These are phyloP conservation scores for Calcarisporium arbuscula DNA, from an alignment of 2,329 filamentous ascomycete genomes.

Conservation along the genomic window DNA sequence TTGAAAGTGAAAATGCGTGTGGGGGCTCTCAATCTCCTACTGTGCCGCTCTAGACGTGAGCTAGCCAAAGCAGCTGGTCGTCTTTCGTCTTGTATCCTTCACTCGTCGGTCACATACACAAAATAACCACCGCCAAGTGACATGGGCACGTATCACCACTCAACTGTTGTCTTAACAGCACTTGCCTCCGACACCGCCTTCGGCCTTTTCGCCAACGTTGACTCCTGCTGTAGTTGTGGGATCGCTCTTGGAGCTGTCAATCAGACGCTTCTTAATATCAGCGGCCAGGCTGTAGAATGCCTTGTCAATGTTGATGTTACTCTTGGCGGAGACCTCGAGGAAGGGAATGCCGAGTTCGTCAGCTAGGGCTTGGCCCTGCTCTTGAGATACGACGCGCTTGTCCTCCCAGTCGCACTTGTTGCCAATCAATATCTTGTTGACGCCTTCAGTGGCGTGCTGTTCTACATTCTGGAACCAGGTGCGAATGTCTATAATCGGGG, in stretches of 20 bases:
- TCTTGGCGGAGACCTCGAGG: slow-evolving; percentile 97
- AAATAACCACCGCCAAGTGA: too few relatives aligned
- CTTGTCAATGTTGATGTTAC: slow-evolving; percentile 99
- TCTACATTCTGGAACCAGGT: slow-evolving; percentile 99
- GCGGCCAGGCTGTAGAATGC: slow-evolving; percentile 92
- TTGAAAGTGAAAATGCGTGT: too few relatives aligned
- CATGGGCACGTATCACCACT: too few relatives aligned
- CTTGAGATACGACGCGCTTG: slow-evolving; percentile 89
- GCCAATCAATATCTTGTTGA: slow-evolving; percentile 99
- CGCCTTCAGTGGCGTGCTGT: slow-evolving; percentile 95
- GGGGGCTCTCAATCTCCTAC: too few relatives aligned
- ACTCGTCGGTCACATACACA: neutral
- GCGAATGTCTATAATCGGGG: slow-evolving; percentile 68
- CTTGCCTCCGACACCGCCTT: slow-evolving; percentile 54
- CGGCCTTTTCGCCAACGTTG: slow-evolving; percentile 60
- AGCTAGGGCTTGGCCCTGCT: slow-evolving; percentile 87
- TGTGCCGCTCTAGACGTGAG: too few relatives aligned
- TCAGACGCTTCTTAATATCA: slow-evolving; percentile 97
- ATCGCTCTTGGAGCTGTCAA: slow-evolving; percentile 81
- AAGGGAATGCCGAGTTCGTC: slow-evolving; percentile 97
- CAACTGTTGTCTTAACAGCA: slow-evolving; percentile 61
- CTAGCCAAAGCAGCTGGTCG: slow-evolving; percentile 5
- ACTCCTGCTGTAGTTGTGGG: slow-evolving; percentile 53
- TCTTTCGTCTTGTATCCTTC: slow-evolving; percentile 1
- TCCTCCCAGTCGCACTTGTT: slow-evolving; percentile 99